phyloP scores from a whole-genome alignment of 1,284 basidiomycete genomes.

The Fomitopsis palustris region DNA sequence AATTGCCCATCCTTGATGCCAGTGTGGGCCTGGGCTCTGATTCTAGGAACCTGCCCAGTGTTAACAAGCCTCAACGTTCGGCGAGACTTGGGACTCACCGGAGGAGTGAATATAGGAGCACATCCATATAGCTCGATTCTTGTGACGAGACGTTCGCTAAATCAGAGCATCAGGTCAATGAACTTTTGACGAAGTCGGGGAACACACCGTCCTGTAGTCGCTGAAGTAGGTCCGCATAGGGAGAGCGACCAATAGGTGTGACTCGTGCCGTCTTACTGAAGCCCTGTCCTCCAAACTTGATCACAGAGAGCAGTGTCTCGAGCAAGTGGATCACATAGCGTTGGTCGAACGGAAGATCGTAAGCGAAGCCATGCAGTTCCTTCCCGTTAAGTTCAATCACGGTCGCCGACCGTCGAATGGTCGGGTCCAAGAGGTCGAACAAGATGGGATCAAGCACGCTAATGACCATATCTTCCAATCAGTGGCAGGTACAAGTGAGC shows the following conservation, averaged over 20 bases:
- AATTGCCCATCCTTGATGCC: constrained; percentile 49
- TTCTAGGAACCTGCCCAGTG: constrained; percentile 61
- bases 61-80: neutral
- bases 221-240: constrained; percentile 53
- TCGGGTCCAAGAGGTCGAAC: constrained; percentile 73
- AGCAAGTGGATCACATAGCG: constrained; percentile 68
- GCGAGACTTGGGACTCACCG: constrained; percentile 32
- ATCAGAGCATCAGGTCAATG: constrained; percentile 13
- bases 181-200: neutral
- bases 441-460: constrained; percentile 85
- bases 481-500: constrained; percentile 7
- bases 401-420: constrained; percentile 50
- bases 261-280: constrained; percentile 70
- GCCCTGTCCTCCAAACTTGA: constrained; percentile 86
- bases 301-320: constrained; percentile 74
- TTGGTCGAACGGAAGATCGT: constrained; percentile 78
- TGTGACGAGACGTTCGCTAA: constrained; percentile 48
- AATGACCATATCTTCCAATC: constrained; percentile 24
- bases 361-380: constrained; percentile 63
- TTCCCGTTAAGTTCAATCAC: constrained; percentile 55
- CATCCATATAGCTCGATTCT: constrained; percentile 72
- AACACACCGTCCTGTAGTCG: constrained; percentile 52
- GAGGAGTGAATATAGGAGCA: constrained; percentile 64
- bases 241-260: constrained; percentile 58
- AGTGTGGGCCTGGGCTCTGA: constrained; percentile 62